These are phyloP conservation scores for Wickerhamiella domercqiae DNA, from an alignment of 805 yeast species.

Conservation along the genomic window DNA sequence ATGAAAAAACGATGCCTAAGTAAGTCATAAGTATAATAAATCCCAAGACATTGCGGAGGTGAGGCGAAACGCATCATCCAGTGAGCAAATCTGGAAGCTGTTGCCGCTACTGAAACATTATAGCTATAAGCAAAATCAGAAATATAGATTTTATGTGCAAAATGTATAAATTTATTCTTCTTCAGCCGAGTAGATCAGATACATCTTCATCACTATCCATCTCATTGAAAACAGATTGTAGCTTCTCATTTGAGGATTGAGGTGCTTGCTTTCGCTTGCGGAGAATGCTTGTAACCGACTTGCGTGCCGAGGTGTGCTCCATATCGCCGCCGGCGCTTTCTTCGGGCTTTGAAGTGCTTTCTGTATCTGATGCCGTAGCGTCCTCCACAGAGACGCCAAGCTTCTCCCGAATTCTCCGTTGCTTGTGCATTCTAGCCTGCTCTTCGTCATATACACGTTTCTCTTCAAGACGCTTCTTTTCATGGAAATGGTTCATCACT, in stretches of 20 bases:
- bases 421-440: slow-evolving; percentile 15
- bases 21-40: too few species aligned
- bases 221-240: slow-evolving; percentile 14
- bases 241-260: slow-evolving; percentile 6
- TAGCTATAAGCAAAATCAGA: too few species aligned
- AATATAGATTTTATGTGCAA: too few species aligned
- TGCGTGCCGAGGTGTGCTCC: slow-evolving; percentile 1
- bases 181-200: slow-evolving; percentile 16
- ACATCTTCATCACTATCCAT: slow-evolving; percentile 24
- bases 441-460: slow-evolving; percentile 17
- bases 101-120: too few species aligned
- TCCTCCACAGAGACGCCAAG: slow-evolving; percentile 12
- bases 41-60: too few species aligned
- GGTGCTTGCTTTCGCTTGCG: slow-evolving; percentile 8
- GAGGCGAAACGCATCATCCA: too few species aligned
- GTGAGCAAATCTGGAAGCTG: too few species aligned
- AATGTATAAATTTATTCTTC: neutral
- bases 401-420: slow-evolving; percentile 17
- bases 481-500: slow-evolving; percentile 18
- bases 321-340: neutral
- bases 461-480: slow-evolving; percentile 15
- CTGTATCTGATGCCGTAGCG: slow-evolving; percentile 4
- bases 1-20: too few species aligned
- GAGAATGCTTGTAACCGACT: slow-evolving; percentile 8
- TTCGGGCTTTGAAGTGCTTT: neutral